A percentile compares a stretch with the other conserved stretches of the same genome.
Evolutionary conservation across 2,329 filamentous ascomycete species (phyloP).

Genomic region (Paraphoma sp.): DNA sequence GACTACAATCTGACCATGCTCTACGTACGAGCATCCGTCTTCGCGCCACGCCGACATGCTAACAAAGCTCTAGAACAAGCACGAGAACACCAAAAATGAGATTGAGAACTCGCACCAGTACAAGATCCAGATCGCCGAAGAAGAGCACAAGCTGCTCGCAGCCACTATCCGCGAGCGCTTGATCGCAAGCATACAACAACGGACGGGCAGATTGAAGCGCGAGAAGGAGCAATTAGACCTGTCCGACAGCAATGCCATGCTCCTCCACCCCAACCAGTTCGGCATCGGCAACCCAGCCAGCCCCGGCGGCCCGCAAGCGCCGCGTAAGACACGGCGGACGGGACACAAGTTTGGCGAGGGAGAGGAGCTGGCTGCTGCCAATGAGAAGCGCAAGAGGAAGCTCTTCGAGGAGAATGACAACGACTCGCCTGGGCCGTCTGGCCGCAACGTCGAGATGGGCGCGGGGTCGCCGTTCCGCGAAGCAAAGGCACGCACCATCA

Average conservation of each 20-base stretch:
- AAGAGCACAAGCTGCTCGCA: slow-evolving; percentile 67
- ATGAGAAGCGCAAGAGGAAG: slow-evolving; percentile 66
- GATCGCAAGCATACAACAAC: slow-evolving; percentile 63
- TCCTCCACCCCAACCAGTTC: slow-evolving; percentile 71
- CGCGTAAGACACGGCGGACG: slow-evolving; percentile 68
- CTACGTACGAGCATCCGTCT: slow-evolving; percentile 65
- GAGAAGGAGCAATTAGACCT: slow-evolving; percentile 73
- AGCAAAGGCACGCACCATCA: slow-evolving; percentile 58
- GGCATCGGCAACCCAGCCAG: slow-evolving; percentile 69
- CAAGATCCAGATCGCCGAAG: slow-evolving; percentile 66
- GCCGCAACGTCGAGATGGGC: slow-evolving; percentile 56
- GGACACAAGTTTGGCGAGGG: slow-evolving; percentile 61
- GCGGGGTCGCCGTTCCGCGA: slow-evolving; percentile 59
- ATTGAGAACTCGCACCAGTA: slow-evolving; percentile 65
- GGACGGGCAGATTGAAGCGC: slow-evolving; percentile 63
- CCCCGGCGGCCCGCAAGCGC: slow-evolving; percentile 65
- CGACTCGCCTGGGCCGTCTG: slow-evolving; percentile 63
- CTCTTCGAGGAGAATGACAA: slow-evolving; percentile 62
- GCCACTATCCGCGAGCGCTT: slow-evolving; percentile 67
- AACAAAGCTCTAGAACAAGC: slow-evolving; percentile 57
- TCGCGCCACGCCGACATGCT: slow-evolving; percentile 10
- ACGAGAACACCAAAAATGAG: slow-evolving; percentile 62
- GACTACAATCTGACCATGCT: slow-evolving; percentile 83
- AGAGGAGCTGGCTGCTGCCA: slow-evolving; percentile 55
- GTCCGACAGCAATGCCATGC: slow-evolving; percentile 69